Conservation (phyloP, 768 basidiomycete genomes). For the Amanita pallidorosea region DNA sequence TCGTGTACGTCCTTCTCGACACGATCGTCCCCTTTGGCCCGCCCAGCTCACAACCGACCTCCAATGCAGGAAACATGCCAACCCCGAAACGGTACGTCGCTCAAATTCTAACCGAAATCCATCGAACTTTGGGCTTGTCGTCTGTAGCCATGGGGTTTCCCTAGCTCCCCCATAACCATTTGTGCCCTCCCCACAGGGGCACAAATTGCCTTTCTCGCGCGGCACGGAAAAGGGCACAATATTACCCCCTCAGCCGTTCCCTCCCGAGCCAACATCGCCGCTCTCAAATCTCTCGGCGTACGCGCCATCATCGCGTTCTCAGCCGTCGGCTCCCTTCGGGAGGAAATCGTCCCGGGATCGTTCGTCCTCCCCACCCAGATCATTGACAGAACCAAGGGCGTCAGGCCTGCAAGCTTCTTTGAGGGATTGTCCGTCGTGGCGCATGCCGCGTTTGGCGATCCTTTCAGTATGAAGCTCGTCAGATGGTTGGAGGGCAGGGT, state of each 20-base stretch:
- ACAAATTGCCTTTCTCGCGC: slow-evolving; percentile 80
- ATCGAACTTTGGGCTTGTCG: not conserved
- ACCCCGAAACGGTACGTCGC: slow-evolving; percentile 65
- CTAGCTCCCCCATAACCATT: slow-evolving; percentile 89
- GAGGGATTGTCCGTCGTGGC: slow-evolving; percentile 74
- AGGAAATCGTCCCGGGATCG: slow-evolving; percentile 86
- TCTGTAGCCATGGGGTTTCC: slow-evolving; percentile 82
- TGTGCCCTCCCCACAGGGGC: slow-evolving; percentile 74
- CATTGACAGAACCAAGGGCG: slow-evolving; percentile 93
- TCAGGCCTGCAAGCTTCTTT: slow-evolving; percentile 86
- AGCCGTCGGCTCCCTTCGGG: slow-evolving; percentile 89
- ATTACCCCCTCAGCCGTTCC: slow-evolving; percentile 78
- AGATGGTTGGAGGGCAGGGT: slow-evolving; percentile 60
- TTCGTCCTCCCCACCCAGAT: slow-evolving; percentile 85
- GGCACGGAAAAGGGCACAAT: slow-evolving; percentile 78
- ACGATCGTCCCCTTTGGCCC: not conserved
- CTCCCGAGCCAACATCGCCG: slow-evolving; percentile 87
- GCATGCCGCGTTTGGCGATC: slow-evolving; percentile 91
- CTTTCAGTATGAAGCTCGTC: slow-evolving; percentile 60
- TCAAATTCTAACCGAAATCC: not conserved
- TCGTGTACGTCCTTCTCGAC: slow-evolving; percentile 47
- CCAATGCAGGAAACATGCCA: slow-evolving; percentile 50
- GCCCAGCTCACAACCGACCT: not conserved
- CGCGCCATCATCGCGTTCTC: slow-evolving; percentile 88
- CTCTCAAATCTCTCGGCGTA: slow-evolving; percentile 86